These are phyloP conservation scores for Dipodascus geniculatus DNA, from an alignment of 805 yeast genomes.

Conservation along the genomic window DNA sequence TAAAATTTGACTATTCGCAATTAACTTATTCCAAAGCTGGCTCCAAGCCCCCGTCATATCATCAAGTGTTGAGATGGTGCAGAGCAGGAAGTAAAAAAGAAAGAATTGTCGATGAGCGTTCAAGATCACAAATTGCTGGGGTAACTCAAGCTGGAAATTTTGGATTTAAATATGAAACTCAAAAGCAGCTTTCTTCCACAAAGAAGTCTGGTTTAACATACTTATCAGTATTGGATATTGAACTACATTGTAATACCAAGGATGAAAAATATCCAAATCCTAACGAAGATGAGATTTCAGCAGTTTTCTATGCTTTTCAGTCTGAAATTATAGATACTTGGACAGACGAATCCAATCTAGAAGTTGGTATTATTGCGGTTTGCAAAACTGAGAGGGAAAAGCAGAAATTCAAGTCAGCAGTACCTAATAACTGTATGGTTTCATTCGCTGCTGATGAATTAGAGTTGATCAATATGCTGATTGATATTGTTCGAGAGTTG, in stretches of 20 bases:
- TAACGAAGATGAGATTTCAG: conserved; percentile 38
- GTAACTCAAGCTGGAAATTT: background rate
- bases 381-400: background rate
- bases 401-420: background rate
- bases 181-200: background rate
- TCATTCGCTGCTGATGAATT: conserved; percentile 41
- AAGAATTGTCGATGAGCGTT: background rate
- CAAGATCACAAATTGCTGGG: background rate
- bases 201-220: conserved; percentile 10
- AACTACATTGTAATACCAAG: conserved; percentile 53
- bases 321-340: conserved; percentile 26
- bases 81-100: background rate
- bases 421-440: conserved; percentile 19
- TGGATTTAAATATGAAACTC: background rate
- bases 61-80: background rate
- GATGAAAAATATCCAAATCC: conserved; percentile 53
- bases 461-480: conserved; percentile 44
- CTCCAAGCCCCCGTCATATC: background rate
- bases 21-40: background rate
- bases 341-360: background rate
- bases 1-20: background rate
- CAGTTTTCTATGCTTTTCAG: conserved; percentile 55
- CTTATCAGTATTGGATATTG: conserved; percentile 51
- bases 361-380: conserved; percentile 3
- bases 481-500: conserved; percentile 41